These are phyloP conservation scores for Barnettozyma botsteinii DNA, from an alignment of 805 yeast species.

Conservation along the genomic window DNA sequence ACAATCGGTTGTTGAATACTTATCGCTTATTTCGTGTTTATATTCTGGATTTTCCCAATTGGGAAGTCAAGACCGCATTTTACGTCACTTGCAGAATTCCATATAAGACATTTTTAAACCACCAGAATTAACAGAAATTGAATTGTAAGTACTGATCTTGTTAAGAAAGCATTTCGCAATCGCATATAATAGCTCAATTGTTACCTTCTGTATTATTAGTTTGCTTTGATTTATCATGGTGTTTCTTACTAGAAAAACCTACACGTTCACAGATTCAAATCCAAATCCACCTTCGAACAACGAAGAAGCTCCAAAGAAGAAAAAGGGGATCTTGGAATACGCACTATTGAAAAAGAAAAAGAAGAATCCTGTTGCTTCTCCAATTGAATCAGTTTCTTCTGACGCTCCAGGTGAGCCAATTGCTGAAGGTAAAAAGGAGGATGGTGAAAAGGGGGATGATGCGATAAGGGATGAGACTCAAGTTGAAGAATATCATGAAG, in stretches of 20 bases:
- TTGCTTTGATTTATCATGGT: background rate
- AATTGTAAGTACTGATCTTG: too few relatives aligned
- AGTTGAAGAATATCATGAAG: background rate
- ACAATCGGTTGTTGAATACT: too few relatives aligned
- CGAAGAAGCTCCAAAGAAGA: conserved; percentile 1
- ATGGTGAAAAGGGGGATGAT: background rate
- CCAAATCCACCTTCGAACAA: background rate
- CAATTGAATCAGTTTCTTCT: too few relatives aligned
- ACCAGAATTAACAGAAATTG: too few relatives aligned
- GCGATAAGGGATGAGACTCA: background rate
- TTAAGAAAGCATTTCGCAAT: too few relatives aligned
- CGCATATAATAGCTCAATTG: too few relatives aligned
- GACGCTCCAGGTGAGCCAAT: background rate
- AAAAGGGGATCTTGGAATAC: conserved; percentile 9
- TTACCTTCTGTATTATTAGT: too few relatives aligned
- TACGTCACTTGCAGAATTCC: background rate
- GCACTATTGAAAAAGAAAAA: conserved; percentile 8
- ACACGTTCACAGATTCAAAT: too few relatives aligned
- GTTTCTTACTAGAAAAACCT: background rate
- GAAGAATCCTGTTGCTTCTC: background rate
- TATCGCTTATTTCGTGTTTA: too few relatives aligned
- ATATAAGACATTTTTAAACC: too few relatives aligned
- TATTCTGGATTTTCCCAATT: background rate
- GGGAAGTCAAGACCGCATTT: background rate
- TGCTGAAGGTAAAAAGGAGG: background rate